A percentile compares a stretch with the other conserved stretches of the same genome.
Conservation (phyloP, 2,329 filamentous ascomycete genomes). For the Colletotrichum tropicale region DNA sequence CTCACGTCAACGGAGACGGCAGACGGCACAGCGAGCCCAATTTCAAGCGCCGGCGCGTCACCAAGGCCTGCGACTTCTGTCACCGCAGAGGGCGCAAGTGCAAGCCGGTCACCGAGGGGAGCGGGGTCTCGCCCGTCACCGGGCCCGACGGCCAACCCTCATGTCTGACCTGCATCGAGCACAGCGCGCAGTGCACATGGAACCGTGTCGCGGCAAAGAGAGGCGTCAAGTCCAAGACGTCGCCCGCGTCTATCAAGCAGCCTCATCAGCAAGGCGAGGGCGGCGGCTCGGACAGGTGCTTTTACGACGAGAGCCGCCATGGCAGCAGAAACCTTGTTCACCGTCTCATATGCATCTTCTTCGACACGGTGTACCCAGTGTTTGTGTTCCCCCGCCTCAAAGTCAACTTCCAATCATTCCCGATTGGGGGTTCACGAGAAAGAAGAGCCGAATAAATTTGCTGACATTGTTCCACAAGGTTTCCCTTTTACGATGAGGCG, state of each 20-base stretch:
- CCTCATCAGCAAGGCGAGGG: not conserved
- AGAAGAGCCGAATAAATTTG: not conserved
- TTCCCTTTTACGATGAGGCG: constrained; percentile 54
- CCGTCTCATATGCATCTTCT: constrained; percentile 19
- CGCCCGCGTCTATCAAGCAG: not conserved
- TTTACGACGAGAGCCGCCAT: constrained; percentile 19
- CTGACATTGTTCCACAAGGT: constrained; percentile 23
- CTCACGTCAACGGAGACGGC: not conserved
- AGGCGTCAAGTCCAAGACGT: constrained; percentile 22
- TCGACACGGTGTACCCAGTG: constrained; percentile 23
- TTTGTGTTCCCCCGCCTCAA: not conserved
- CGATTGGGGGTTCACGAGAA: not conserved
- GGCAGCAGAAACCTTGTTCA: constrained; percentile 7
- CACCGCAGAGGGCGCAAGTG: constrained; percentile 22
- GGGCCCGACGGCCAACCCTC: not conserved
- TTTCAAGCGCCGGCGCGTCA: constrained; percentile 21
- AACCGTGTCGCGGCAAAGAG: constrained; percentile 18
- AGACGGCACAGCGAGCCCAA: constrained; percentile 8
- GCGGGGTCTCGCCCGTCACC: not conserved
- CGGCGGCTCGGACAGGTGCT: constrained; percentile 7
- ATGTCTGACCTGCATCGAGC: constrained; percentile 22
- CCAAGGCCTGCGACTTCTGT: constrained; percentile 23
- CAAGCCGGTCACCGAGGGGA: constrained; percentile 16
- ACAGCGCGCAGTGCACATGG: constrained; percentile 22
- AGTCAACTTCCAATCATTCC: not conserved